phyloP scores from a whole-genome alignment of 2,329 filamentous ascomycete genomes.

The Colletotrichum phormii region DNA sequence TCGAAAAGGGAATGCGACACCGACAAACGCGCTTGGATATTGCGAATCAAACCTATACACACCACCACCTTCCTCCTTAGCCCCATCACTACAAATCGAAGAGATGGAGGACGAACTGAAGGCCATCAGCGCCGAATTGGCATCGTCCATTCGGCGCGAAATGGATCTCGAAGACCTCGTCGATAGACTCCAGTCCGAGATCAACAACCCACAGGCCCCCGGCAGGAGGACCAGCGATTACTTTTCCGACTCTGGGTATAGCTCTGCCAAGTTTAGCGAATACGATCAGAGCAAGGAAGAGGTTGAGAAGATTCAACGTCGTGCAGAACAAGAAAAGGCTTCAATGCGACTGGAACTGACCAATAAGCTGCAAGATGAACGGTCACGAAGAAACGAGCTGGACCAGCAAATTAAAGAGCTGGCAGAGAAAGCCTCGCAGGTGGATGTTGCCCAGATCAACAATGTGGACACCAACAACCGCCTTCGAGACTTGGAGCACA shows the following conservation, averaged over 20 bases:
- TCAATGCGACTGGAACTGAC: conserved; percentile 84
- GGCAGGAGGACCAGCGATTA: conserved; percentile 93
- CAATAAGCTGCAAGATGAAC: conserved; percentile 88
- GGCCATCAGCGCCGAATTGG: conserved; percentile 92
- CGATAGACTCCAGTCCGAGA: conserved; percentile 86
- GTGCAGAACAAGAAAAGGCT: conserved; percentile 91
- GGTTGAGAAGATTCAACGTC: conserved; percentile 83
- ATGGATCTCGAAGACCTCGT: conserved; percentile 97
- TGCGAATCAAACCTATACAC: conserved; percentile 64
- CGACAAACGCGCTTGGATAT: conserved; percentile 59
- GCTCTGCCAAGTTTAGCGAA: conserved; percentile 82
- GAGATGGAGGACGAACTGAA: conserved; percentile 95
- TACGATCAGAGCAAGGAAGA: conserved; percentile 74
- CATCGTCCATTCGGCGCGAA: conserved; percentile 91
- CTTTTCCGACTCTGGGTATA: conserved; percentile 95
- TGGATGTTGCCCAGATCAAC: conserved; percentile 66
- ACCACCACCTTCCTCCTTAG: conserved; percentile 53
- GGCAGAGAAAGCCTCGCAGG: conserved; percentile 79
- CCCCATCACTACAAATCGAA: conserved; percentile 71
- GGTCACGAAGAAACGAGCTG: conserved; percentile 77
- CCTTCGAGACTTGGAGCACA: conserved; percentile 81
- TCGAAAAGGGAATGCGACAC: conserved; percentile 54
- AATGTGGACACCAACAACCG: conserved; percentile 68
- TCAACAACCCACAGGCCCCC: conserved; percentile 65
- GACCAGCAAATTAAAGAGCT: conserved; percentile 88